Conservation (phyloP, 306 rosid genomes). For the Medicago arabica region DNA sequence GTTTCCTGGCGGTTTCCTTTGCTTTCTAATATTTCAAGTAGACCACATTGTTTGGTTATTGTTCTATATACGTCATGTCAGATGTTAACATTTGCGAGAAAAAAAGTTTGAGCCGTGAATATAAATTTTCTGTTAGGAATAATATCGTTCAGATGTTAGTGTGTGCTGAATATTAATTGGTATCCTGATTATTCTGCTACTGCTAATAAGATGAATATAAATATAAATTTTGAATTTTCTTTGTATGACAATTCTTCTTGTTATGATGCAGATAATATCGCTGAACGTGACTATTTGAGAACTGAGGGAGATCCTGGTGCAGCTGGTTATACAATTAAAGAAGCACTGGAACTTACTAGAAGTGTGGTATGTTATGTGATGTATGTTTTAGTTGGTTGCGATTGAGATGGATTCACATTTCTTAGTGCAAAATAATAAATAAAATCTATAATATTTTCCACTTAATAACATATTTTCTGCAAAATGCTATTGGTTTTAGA, state of each 20-base stretch:
- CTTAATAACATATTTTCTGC: conserved; percentile 28
- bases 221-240: conserved; percentile 24
- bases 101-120: neutral
- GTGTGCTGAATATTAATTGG: conserved; percentile 22
- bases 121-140: conserved; percentile 16
- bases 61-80: conserved; percentile 26
- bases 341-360: conserved; percentile 79
- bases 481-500: conserved; percentile 49
- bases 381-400: conserved; percentile 36
- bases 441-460: conserved; percentile 1
- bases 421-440: conserved; percentile 23
- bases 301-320: conserved; percentile 94
- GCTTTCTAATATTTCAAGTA: conserved; percentile 6
- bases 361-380: conserved; percentile 76
- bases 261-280: conserved; percentile 51
- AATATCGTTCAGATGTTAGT: conserved; percentile 24
- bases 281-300: conserved; percentile 83
- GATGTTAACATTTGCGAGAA: conserved; percentile 19
- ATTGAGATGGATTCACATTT: conserved; percentile 30
- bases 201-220: conserved; percentile 12
- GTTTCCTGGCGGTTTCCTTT: conserved; percentile 17
- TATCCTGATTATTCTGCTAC: conserved; percentile 35
- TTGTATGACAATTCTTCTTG: conserved; percentile 35
- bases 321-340: conserved; percentile 90
- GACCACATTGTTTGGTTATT: conserved; percentile 17